A percentile compares a stretch with the other conserved stretches of the same genome.
phyloP scores from a whole-genome alignment of 2,329 filamentous ascomycete species.

The Calonectria ilicicola region DNA sequence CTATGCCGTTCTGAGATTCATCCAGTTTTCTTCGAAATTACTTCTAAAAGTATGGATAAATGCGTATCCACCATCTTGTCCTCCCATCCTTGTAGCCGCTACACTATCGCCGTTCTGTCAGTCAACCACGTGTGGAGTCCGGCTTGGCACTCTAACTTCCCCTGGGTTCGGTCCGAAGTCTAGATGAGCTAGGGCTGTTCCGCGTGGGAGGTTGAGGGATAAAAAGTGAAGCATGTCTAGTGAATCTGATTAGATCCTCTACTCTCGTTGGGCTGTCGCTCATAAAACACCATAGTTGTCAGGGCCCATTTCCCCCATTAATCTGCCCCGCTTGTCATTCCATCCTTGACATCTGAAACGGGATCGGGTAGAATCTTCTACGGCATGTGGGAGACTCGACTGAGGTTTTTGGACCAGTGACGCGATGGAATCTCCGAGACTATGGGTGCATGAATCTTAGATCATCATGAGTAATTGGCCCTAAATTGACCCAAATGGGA shows the following conservation, averaged over 20 bases:
- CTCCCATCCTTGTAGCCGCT: background rate
- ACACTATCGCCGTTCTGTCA: background rate
- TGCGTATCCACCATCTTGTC: background rate
- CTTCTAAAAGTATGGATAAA: slow-evolving; percentile 2
- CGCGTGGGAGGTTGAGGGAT: slow-evolving; percentile 4
- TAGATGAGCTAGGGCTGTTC: background rate
- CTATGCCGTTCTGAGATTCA: background rate
- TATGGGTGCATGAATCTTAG: background rate
- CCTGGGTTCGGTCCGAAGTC: slow-evolving; percentile 1
- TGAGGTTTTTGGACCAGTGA: background rate
- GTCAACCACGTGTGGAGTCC: background rate
- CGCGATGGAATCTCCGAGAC: background rate
- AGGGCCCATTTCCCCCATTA: background rate
- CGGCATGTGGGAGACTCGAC: background rate
- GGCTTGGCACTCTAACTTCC: background rate
- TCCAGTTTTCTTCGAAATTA: background rate
- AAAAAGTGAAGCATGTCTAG: background rate
- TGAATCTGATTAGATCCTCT: slow-evolving; percentile 4
- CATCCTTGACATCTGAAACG: background rate
- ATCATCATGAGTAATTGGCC: slow-evolving; percentile 17
- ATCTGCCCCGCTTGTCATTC: background rate
- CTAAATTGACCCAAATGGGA: background rate
- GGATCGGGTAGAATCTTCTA: background rate
- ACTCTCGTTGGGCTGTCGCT: background rate
- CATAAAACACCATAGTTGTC: background rate